A percentile compares a stretch with the other conserved stretches of the same genome.
phyloP scores from a whole-genome alignment of 2,329 filamentous ascomycete species.

The Hypoxylon sp. region DNA sequence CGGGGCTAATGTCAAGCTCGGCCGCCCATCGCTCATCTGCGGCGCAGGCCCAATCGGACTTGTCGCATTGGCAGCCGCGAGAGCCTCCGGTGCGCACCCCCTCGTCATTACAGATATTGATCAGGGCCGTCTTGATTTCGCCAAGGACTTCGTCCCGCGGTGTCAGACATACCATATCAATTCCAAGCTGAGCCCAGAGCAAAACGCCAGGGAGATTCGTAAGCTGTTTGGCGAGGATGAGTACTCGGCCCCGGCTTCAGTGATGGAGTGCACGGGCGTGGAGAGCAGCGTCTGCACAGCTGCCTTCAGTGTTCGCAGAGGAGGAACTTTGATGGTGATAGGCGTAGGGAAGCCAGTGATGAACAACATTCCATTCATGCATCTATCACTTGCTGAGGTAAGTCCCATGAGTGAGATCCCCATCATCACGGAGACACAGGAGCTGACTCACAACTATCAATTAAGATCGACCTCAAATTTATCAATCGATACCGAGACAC shows the following conservation, averaged over 20 bases:
- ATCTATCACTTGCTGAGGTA: slow-evolving; percentile 68
- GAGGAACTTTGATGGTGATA: slow-evolving; percentile 69
- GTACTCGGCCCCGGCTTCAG: slow-evolving; percentile 64
- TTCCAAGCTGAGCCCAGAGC: slow-evolving; percentile 53
- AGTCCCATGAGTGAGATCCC: slow-evolving; percentile 21
- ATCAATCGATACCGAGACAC: slow-evolving; percentile 76
- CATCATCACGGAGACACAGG: background rate
- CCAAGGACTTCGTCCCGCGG: slow-evolving; percentile 63
- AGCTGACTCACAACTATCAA: slow-evolving; percentile 18
- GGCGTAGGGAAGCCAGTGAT: slow-evolving; percentile 69
- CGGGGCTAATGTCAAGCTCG: slow-evolving; percentile 61
- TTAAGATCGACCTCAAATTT: slow-evolving; percentile 71
- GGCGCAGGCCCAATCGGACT: slow-evolving; percentile 72
- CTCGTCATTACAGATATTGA: slow-evolving; percentile 72
- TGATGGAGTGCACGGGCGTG: slow-evolving; percentile 72
- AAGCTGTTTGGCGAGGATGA: slow-evolving; percentile 60
- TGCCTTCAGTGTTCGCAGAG: slow-evolving; percentile 63
- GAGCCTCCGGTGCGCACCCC: slow-evolving; percentile 69
- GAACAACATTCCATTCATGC: slow-evolving; percentile 74
- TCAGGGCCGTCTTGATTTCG: slow-evolving; percentile 63
- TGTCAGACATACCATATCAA: slow-evolving; percentile 64
- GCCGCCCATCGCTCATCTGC: slow-evolving; percentile 64
- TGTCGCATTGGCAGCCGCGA: slow-evolving; percentile 63
- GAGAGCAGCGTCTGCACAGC: slow-evolving; percentile 70
- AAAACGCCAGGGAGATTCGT: slow-evolving; percentile 61